Percentiles rank a stretch among this genome's conserved stretches.
phyloP scores from a whole-genome alignment of 495 filamentous ascomycete genomes.

The Niebla homalea region DNA sequence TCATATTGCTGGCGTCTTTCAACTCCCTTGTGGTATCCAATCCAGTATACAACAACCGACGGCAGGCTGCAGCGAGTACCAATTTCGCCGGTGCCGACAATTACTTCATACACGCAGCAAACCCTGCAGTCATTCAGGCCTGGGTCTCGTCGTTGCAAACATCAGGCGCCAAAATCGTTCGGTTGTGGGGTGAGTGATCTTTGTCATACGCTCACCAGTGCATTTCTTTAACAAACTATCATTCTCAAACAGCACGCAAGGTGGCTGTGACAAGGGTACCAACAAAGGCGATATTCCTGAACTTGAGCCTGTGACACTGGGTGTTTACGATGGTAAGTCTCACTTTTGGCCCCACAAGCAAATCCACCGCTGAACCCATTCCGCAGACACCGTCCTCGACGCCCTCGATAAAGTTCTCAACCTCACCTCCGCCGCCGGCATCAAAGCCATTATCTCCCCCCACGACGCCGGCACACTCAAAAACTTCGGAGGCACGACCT shows the following conservation, averaged over 20 bases:
- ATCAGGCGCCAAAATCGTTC: not conserved
- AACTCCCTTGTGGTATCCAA: too few species aligned
- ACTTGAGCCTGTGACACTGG: not conserved
- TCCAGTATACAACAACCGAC: too few species aligned
- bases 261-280: not conserved
- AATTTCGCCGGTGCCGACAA: not conserved
- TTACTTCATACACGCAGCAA: conserved; percentile 1
- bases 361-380: not conserved
- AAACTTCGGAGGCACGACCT: not conserved
- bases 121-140: not conserved
- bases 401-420: not conserved
- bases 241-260: not conserved
- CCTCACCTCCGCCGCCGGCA: not conserved
- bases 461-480: not conserved
- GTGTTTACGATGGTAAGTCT: not conserved
- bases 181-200: not conserved
- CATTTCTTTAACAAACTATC: not conserved
- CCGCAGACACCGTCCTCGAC: not conserved
- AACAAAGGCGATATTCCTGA: not conserved
- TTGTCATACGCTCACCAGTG: not conserved
- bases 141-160: not conserved
- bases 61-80: not conserved
- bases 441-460: not conserved
- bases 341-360: too few species aligned
- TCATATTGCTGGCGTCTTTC: too few species aligned